These are phyloP conservation scores for Przewalskia tangutica DNA, from an alignment of 257 asterid species.

Conservation along the genomic window DNA sequence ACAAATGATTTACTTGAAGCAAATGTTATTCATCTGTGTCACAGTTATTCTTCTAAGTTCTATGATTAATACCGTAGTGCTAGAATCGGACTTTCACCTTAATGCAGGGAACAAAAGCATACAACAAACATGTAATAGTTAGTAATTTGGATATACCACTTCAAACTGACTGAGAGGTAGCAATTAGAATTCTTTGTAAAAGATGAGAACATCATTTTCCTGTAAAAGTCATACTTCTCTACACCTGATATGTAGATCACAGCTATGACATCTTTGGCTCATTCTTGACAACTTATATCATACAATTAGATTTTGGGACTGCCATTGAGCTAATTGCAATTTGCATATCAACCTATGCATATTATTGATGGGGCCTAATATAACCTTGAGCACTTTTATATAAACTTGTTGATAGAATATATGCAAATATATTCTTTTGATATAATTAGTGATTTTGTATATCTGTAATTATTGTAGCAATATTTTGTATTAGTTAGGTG, in stretches of 20 bases:
- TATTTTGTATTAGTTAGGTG: no score
- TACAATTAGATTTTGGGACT: neutral
- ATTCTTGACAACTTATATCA: neutral
- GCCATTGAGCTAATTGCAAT: neutral
- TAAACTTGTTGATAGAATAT: no score
- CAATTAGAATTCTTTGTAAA: neutral
- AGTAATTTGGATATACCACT: neutral
- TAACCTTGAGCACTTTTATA: neutral
- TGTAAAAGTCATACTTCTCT: neutral
- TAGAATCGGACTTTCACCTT: neutral
- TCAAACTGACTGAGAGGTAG: neutral
- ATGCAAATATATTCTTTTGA: no score
- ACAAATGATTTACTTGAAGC: neutral
- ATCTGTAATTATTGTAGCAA: no score
- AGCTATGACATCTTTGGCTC: neutral
- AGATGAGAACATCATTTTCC: neutral
- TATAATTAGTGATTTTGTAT: no score
- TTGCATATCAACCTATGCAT: neutral
- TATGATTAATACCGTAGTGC: neutral
- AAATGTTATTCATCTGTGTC: neutral
- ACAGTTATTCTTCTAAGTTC: neutral
- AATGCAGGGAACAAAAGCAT: neutral
- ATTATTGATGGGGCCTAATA: neutral
- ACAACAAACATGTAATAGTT: neutral
- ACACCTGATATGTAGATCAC: neutral